Conservation (phyloP, 208 protist species). For the Zelonia costaricensis region DNA sequence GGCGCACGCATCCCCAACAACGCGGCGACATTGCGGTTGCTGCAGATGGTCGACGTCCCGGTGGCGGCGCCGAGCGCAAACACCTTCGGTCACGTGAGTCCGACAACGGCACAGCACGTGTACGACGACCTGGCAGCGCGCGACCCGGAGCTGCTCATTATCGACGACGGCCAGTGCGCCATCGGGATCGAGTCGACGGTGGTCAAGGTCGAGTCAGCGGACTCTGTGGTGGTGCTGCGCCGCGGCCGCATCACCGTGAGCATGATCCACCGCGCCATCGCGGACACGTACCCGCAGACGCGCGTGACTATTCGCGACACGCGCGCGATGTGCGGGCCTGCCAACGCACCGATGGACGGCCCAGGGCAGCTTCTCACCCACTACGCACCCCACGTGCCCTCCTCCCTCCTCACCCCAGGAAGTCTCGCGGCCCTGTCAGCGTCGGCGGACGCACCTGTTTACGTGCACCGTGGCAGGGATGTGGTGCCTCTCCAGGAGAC, state of each 20-base stretch:
- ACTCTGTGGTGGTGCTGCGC: conserved; percentile 75
- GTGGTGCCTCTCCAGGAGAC: conserved; percentile 36
- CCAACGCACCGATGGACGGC: conserved; percentile 74
- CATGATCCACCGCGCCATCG: conserved; percentile 62
- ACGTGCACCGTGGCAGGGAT: conserved; percentile 33
- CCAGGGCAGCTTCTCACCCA: conserved; percentile 93
- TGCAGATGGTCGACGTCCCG: conserved; percentile 74
- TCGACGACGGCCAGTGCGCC: conserved; percentile 86
- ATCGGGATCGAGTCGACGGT: conserved; percentile 95
- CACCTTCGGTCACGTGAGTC: conserved; percentile 92
- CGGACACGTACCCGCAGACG: conserved; percentile 37
- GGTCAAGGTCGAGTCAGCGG: conserved; percentile 66
- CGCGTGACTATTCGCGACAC: conserved; percentile 69
- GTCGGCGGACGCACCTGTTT: conserved; percentile 7
- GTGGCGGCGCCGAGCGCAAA: conserved; percentile 93
- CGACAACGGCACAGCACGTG: conserved; percentile 90
- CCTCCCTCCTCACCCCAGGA: conserved; percentile 69
- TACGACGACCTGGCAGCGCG: conserved; percentile 86
- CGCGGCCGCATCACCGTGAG: conserved; percentile 73
- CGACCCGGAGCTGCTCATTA: conserved; percentile 73
- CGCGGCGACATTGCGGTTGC: conserved; percentile 58
- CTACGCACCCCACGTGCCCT: conserved; percentile 82
- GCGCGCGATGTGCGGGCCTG: conserved; percentile 36
- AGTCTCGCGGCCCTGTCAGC: conserved; percentile 30
- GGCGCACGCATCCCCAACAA: conserved; percentile 88